Evolutionary conservation across 129 eudicot species (phyloP), one percentile per base, ranked within the genome.

Genomic region (Glebionis coronaria): DNA sequence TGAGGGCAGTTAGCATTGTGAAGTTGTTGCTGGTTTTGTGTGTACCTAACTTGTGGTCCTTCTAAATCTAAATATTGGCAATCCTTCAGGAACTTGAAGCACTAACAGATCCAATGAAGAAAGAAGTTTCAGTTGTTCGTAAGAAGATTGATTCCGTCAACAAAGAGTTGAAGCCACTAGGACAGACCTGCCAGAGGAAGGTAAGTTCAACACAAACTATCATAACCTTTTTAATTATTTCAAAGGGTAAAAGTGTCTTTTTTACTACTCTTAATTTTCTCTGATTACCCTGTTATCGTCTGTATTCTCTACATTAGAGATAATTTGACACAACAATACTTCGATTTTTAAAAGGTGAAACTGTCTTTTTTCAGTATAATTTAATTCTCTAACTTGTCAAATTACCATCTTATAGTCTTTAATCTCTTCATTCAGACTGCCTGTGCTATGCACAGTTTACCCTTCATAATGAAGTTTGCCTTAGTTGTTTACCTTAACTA

Each of bases 51-150:
- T 44, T 5, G 3, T 44, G 58, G 27, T 45, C 61, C 44, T 53
- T 61, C 65, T 44, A 40, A 50, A 65, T 21, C 72, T 59, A 54
- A 68, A 11, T 63, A 13, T 63, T 68, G 76, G 54, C 56, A 50
- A 57, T 63, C 44, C 54, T 15, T 66, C 90, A 91, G 97, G 97
- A 91, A 69, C 82, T 91, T 16, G 97, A 91, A 53, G 82, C 86
- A 4, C 72, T 91, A 57, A 81, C 92, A 3, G 97, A 91, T 85
- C 97, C 97, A 12, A 82, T 87, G 97, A 87, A 82, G 79, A 91
- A 91, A 78, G 95, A 91, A 53, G 90, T 87, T 15, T 58, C 88
- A 5, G 38, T 54, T 27, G 95, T 91, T 56, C 90, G 97, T 23
- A 91, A 91, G 87, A 91, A 75, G 87, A 87, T 91, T 66, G 97